These are phyloP conservation scores for Aspergillus intermedius DNA, from an alignment of 2,329 filamentous ascomycete species.

Conservation along the genomic window DNA sequence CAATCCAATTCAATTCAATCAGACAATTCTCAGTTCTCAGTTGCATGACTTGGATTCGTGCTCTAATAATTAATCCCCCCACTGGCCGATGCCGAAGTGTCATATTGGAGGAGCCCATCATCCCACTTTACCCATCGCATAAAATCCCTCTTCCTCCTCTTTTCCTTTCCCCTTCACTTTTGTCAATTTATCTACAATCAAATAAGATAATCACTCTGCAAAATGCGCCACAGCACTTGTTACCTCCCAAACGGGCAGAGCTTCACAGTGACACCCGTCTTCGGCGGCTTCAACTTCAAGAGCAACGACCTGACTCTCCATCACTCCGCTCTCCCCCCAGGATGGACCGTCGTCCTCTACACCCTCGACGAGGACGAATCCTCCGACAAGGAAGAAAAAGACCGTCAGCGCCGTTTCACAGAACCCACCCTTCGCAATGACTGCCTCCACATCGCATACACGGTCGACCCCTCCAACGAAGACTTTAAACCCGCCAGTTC, in stretches of 20 bases:
- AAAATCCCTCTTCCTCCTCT: neutral
- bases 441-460: slow-evolving; percentile 83
- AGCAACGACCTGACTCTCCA: slow-evolving; percentile 65
- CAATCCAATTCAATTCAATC: neutral
- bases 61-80: too few species aligned
- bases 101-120: neutral
- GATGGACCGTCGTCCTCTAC: slow-evolving; percentile 84
- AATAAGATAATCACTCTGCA: neutral
- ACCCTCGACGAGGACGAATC: slow-evolving; percentile 44
- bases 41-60: too few species aligned
- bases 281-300: slow-evolving; percentile 88
- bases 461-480: slow-evolving; percentile 71
- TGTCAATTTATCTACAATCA: neutral
- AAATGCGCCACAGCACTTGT: slow-evolving; percentile 24
- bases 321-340: slow-evolving; percentile 62
- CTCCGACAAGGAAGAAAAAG: slow-evolving; percentile 38
- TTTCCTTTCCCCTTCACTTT: neutral
- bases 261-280: slow-evolving; percentile 74
- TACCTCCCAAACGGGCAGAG: slow-evolving; percentile 83
- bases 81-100: too few species aligned
- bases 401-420: slow-evolving; percentile 48
- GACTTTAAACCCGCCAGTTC: slow-evolving; percentile 76
- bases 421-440: slow-evolving; percentile 71
- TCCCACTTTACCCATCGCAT: slow-evolving; percentile 1
- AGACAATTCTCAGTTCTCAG: neutral